Conservation (phyloP, 1,284 basidiomycete species). For the Porogramme epimiltina region DNA sequence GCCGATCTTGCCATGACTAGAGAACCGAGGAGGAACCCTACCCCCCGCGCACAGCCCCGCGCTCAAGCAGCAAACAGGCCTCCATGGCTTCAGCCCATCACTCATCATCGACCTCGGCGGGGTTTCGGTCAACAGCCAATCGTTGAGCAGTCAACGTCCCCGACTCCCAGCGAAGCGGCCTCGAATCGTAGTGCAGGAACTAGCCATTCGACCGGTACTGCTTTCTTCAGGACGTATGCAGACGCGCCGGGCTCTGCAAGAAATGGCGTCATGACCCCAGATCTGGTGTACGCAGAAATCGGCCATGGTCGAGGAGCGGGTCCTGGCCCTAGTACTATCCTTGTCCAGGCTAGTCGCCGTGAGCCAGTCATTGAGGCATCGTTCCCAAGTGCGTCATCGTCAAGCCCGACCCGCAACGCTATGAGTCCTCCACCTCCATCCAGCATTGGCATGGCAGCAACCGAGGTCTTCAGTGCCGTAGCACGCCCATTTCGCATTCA, state of each 20-base stretch:
- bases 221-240: constrained; percentile 63
- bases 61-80: constrained; percentile 14
- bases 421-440: constrained; percentile 3
- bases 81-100: constrained; percentile 22
- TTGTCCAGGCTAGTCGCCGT: constrained; percentile 19
- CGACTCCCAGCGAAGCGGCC: constrained; percentile 56
- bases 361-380: constrained; percentile 17
- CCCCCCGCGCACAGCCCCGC: constrained; percentile 19
- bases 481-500: constrained; percentile 13
- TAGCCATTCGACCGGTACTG: constrained; percentile 54
- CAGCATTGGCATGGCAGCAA: constrained; percentile 18
- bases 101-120: constrained; percentile 19
- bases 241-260: constrained; percentile 43
- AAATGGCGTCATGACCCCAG: constrained; percentile 68
- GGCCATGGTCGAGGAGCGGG: constrained; percentile 67
- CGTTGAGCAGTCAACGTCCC: constrained; percentile 59
- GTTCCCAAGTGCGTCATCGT: constrained; percentile 14
- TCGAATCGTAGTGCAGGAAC: constrained; percentile 56
- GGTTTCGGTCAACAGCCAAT: constrained; percentile 63
- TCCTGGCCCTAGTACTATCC: constrained; percentile 25
- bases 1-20: constrained; percentile 25
- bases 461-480: constrained; percentile 13
- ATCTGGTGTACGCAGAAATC: constrained; percentile 74
- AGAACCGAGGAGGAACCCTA: constrained; percentile 24
- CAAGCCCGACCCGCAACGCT: constrained; percentile 18